Evolutionary conservation across 169 alveolate species (phyloP), one percentile per base, ranked within the genome.

Genomic region (Cryptosporidium meleagridis): DNA sequence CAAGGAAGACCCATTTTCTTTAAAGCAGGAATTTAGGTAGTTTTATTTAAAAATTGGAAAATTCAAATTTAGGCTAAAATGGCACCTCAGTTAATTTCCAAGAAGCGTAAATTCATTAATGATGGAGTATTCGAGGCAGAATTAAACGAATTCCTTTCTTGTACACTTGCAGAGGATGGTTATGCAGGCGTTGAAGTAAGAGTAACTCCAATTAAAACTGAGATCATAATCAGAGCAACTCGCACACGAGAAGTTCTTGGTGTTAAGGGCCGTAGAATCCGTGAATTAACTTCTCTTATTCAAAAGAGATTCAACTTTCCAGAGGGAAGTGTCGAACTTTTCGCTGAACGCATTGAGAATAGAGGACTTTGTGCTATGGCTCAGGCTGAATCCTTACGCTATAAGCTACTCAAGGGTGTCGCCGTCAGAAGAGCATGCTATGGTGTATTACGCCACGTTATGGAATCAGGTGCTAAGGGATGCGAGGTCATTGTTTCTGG

Each of bases 71-170:
- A 55, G 86, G 48, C 16, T 26, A 62, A 65, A 45, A 80, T 80
- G 89, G 41, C 89, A 41, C 39, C 45, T 65, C 89, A 65, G 26
- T 16, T 80, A 96, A 94, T 95, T 84, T 96, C 98, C 91, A 97
- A 96, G 93, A 97, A 96, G 91, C 93, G 97, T 58, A 96, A 98
- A 95, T 98, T 99, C 95, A 98, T 99, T 58, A 97, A 96, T 71
- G 99, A 99, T 91, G 99, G 99, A 62, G 99, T 99, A 80, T 98
- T 98, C 97, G 94, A 98, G 92, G 99, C 99, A 58, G 99, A 99
- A 94, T 96, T 99, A 80, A 97, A 98, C 93, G 99, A 98, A 91
- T 97, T 99, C 94, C 97, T 99, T 65, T 96, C 98, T 62, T 95
- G 99, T 72, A 95, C 98, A 37, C 96, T 99, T 68, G 99, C 99